Evolutionary conservation across 176 grass and related monocot genomes (phyloP).

Genomic region (Carex pumila): DNA sequence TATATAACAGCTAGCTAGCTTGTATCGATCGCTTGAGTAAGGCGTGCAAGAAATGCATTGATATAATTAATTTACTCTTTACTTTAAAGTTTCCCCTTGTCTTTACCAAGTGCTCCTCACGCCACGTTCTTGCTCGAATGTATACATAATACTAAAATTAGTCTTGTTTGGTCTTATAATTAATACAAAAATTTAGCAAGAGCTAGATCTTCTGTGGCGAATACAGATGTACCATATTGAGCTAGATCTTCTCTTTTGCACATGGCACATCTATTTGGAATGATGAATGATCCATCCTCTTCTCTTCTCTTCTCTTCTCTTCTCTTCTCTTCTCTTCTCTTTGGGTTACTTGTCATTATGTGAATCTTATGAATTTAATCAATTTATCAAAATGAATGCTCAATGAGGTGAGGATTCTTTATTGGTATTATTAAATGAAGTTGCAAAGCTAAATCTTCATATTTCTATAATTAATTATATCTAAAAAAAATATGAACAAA

Average conservation of each 20-base stretch:
- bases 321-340: no score
- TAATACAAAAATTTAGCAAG: background rate
- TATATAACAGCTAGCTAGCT: no score
- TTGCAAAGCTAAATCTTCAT: no score
- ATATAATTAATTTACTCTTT: constrained; percentile 12
- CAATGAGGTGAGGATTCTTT: no score
- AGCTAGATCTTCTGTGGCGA: background rate
- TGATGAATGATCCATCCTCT: no score
- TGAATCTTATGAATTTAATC: no score
- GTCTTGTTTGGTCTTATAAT: background rate
- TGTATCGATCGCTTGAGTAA: background rate
- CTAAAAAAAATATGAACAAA: background rate
- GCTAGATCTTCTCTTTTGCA: background rate
- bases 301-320: no score
- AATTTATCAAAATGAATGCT: no score
- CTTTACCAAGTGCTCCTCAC: background rate
- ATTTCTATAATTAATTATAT: no score
- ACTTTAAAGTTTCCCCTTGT: constrained; percentile 10
- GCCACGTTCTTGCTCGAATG: background rate
- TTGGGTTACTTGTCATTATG: no score
- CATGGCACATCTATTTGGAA: background rate
- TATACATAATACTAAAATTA: background rate
- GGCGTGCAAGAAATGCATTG: constrained; percentile 19
- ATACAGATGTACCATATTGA: background rate
- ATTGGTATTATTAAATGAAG: no score